Evolutionary conservation across 495 filamentous ascomycete species (phyloP).

Genomic region (Neurospora sp.): DNA sequence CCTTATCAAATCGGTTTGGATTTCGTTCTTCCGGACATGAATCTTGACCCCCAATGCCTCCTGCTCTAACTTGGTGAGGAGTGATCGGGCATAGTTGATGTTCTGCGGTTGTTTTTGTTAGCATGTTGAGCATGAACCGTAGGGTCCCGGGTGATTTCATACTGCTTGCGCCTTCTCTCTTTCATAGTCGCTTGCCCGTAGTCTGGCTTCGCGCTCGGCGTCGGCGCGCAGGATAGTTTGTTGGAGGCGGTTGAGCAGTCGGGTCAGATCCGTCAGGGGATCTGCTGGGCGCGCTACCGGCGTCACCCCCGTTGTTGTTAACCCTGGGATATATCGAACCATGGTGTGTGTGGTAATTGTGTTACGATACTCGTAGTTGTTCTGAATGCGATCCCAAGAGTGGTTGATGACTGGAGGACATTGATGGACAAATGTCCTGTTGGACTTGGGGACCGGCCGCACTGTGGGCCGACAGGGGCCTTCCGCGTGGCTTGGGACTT

Average conservation of each 20-base stretch:
- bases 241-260: slow-evolving; percentile 68
- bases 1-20: slow-evolving; percentile 54
- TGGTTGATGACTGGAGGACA: background rate
- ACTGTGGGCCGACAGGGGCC: background rate
- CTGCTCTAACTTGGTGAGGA: slow-evolving; percentile 70
- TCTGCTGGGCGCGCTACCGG: slow-evolving; percentile 9
- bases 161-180: slow-evolving; percentile 57
- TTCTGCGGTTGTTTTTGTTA: slow-evolving; percentile 41
- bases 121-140: background rate
- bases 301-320: background rate
- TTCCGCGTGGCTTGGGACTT: background rate
- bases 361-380: background rate
- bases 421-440: background rate
- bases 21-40: slow-evolving; percentile 51
- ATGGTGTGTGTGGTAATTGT: slow-evolving; percentile 3
- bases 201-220: slow-evolving; percentile 43
- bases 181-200: slow-evolving; percentile 59
- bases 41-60: slow-evolving; percentile 55
- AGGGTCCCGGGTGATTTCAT: slow-evolving; percentile 16
- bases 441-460: background rate
- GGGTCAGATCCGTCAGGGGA: slow-evolving; percentile 47
- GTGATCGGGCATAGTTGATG: slow-evolving; percentile 65
- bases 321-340: slow-evolving; percentile 18
- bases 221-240: slow-evolving; percentile 59
- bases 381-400: background rate